phyloP scores from a whole-genome alignment of 2,329 filamentous ascomycete genomes.

The Dactylellina drechsleri region DNA sequence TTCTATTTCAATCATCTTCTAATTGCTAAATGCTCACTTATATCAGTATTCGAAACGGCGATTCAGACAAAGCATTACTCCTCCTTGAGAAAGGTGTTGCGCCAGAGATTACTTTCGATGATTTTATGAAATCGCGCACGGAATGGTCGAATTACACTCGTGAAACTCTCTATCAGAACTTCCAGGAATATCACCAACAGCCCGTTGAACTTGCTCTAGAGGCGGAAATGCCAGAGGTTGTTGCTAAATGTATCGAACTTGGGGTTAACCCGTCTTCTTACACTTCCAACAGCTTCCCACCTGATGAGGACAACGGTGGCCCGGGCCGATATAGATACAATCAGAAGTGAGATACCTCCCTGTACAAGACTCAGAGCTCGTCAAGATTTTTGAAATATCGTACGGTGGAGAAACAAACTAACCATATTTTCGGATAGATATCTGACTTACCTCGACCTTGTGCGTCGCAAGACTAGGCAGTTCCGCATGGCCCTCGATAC shows the following conservation, averaged over 20 bases:
- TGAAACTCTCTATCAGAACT: constrained; percentile 64
- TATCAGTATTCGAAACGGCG: constrained; percentile 63
- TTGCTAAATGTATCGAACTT: constrained; percentile 69
- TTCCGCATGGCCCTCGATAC: constrained; percentile 17
- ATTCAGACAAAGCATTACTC: constrained; percentile 68
- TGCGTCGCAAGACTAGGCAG: constrained; percentile 19
- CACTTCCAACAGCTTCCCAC: constrained; percentile 61
- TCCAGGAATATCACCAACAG: constrained; percentile 68
- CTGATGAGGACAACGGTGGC: constrained; percentile 54
- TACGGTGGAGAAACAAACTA: not conserved
- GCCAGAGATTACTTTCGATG: constrained; percentile 70
- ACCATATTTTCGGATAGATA: constrained; percentile 56
- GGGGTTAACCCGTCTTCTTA: constrained; percentile 75
- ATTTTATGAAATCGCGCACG: constrained; percentile 71
- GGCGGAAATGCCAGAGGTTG: constrained; percentile 66
- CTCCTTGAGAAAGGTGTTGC: constrained; percentile 73
- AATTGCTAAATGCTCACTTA: constrained; percentile 59
- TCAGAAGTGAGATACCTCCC: constrained; percentile 43
- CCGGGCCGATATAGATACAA: constrained; percentile 26
- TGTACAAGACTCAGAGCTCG: too few species aligned
- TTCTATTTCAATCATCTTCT: not conserved
- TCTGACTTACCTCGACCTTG: constrained; percentile 23
- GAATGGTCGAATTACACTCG: constrained; percentile 60
- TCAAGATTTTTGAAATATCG: too few species aligned
- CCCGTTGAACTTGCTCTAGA: constrained; percentile 73